Base-by-base conservation (phyloP, 2,329 filamentous ascomycete species). In the Colletotrichum coccodes region DNA sequence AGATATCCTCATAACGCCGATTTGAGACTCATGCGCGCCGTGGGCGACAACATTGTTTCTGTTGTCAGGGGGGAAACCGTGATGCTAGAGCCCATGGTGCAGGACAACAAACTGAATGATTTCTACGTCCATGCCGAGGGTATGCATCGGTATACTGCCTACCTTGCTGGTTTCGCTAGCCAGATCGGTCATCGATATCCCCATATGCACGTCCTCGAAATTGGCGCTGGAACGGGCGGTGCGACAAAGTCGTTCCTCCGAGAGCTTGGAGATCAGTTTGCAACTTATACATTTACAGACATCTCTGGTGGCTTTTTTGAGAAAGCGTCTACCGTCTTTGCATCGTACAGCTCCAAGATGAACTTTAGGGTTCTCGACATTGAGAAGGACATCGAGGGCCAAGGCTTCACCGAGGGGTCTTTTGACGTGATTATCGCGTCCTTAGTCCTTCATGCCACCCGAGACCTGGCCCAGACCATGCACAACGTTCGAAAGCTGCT, bases 211-310 rank as follows among this genome's bases (percentile, higher is more conserved):
- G 38, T 72, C 40, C 73, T 84, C 1, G 76, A 77, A 63, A 74
- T 82, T 18, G 82, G 83, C 21, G 83, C 80, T 11, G 83, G 84
- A 0, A 84, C 81, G 1, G 84, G 81, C 2, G 78, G 77, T 38
- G 62, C n/a, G 26, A 64, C 49, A 49, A 63, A 60, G 28, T 32
- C 40, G n/a, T 8, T 72, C 44, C 26, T 73, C 59, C 30, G 61
- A 6, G 52, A 59, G 6, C 23, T 73, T 2, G 65, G 63, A 26
- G 53, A 56, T 1, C 30, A 38, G n/a, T 68, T 65, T 32, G 32
- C 47, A 0, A 56, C 44, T 11, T 75, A 76, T 57, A 71, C 61
- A 8, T 76, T 70, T 49, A 75, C 75, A 1, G 75, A 76, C 52
- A 64, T 74, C 38, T 72, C 70, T 7, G 28, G 42, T 8, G 68